phyloP scores from a whole-genome alignment of 139 green algal genomes.

The Trebouxia sp. region DNA sequence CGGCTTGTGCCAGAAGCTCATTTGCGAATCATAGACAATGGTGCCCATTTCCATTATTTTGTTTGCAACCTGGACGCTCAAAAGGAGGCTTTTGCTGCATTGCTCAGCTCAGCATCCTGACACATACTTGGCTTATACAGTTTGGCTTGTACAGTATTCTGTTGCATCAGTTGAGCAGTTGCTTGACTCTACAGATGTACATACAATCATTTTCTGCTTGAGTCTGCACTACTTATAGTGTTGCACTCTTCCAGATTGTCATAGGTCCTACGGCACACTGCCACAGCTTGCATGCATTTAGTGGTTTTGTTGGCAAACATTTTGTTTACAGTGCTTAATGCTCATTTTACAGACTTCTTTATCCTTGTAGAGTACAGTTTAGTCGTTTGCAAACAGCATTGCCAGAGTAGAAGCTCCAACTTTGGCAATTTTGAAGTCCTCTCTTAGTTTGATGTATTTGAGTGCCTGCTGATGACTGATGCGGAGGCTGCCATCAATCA shows the following conservation, averaged over 20 bases:
- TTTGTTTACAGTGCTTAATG: no score
- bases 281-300: no score
- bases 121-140: no score
- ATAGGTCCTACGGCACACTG: no score
- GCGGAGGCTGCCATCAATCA: conserved; percentile 70
- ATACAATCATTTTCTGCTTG: no score
- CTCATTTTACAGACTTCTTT: no score
- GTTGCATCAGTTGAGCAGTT: no score
- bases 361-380: neutral
- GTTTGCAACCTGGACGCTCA: conserved; percentile 11
- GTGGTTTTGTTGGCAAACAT: neutral
- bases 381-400: conserved; percentile 31
- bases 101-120: neutral
- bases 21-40: conserved; percentile 18
- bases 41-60: conserved; percentile 32
- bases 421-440: conserved; percentile 66
- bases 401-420: conserved; percentile 44
- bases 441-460: conserved; percentile 56
- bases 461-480: conserved; percentile 58
- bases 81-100: neutral
- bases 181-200: no score
- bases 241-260: no score
- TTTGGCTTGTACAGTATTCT: no score
- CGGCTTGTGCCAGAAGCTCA: neutral
- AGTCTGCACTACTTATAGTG: no score